Percentiles rank a stretch among this genome's conserved stretches.
phyloP scores from a whole-genome alignment of 495 filamentous ascomycete genomes.

The Penicillium steckii region DNA sequence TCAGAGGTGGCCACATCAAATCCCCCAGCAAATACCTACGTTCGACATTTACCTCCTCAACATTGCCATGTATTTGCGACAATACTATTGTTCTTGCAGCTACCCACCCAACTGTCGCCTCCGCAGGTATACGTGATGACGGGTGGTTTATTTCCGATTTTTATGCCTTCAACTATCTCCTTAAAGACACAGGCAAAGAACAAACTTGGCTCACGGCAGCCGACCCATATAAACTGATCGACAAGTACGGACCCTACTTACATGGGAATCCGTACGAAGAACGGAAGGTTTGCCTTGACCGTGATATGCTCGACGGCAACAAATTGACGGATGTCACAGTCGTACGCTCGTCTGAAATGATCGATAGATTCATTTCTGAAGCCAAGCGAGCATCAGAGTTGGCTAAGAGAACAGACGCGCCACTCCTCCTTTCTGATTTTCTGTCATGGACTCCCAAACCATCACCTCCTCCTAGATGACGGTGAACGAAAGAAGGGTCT shows the following conservation, averaged over 20 bases:
- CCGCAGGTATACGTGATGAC: not conserved
- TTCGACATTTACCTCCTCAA: too few species aligned
- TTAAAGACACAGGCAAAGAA: not conserved
- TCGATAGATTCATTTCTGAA: not conserved
- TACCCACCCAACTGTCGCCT: not conserved
- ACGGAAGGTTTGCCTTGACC: not conserved
- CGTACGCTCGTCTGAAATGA: not conserved
- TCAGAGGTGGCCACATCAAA: too few species aligned
- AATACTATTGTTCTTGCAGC: not conserved
- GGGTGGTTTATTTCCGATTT: not conserved
- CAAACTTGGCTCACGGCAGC: not conserved
- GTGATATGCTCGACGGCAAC: not conserved
- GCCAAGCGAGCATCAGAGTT: not conserved
- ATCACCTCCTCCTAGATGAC: not conserved
- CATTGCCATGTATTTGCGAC: not conserved
- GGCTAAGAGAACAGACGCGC: not conserved
- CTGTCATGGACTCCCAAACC: not conserved
- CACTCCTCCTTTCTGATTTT: not conserved
- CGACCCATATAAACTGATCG: not conserved
- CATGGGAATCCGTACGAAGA: not conserved
- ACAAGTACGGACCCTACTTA: not conserved
- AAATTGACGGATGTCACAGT: not conserved
- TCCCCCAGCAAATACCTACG: too few species aligned
- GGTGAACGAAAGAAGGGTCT: not conserved
- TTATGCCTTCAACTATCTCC: not conserved